phyloP scores from a whole-genome alignment of 2,329 filamentous ascomycete genomes.

The Botrytis elliptica region DNA sequence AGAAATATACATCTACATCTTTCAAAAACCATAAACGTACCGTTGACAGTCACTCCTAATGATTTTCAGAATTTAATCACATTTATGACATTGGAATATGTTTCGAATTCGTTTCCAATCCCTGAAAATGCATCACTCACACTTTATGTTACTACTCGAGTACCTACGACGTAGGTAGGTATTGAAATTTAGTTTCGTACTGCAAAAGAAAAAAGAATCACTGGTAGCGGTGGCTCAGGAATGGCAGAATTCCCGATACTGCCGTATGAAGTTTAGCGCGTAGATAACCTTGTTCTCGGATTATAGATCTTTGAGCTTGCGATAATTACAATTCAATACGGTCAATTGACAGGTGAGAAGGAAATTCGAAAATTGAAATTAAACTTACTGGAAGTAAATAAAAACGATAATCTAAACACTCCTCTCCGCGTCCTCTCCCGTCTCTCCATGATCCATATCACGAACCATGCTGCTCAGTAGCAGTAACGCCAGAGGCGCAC shows the following conservation, averaged over 20 bases:
- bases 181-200: background rate
- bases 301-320: background rate
- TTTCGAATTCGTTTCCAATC: background rate
- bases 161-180: no score
- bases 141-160: background rate
- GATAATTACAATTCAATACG: background rate
- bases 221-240: background rate
- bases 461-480: constrained; percentile 36
- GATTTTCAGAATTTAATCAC: background rate
- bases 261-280: background rate
- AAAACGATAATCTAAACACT: constrained; percentile 19
- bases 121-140: background rate
- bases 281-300: constrained; percentile 1
- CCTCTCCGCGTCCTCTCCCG: constrained; percentile 28
- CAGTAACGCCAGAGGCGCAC: constrained; percentile 35
- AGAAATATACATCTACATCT: constrained; percentile 3
- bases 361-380: background rate
- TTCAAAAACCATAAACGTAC: background rate
- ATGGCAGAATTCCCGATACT: background rate
- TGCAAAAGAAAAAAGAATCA: background rate
- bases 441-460: constrained; percentile 36
- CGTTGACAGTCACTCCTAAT: background rate
- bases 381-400: background rate
- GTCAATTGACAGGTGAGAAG: constrained; percentile 1
- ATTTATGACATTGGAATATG: background rate